phyloP scores from a whole-genome alignment of 495 filamentous ascomycete species.

The Aspergillus nanangensis region DNA sequence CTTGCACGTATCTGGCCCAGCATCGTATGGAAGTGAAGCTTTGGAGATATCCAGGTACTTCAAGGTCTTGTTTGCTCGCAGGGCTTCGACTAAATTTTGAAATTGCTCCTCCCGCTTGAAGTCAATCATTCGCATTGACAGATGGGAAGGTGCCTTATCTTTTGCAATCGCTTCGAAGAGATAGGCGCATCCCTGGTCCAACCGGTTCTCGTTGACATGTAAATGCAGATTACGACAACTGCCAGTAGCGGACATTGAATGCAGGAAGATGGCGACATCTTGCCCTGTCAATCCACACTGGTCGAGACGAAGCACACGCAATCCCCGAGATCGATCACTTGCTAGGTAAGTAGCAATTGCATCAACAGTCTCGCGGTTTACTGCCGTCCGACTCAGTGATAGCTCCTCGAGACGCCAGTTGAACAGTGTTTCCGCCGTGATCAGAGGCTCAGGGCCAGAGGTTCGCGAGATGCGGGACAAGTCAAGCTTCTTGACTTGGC shows the following conservation, averaged over 20 bases:
- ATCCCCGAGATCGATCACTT: slow-evolving; percentile 55
- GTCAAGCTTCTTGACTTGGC: slow-evolving; percentile 67
- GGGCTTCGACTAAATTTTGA: slow-evolving; percentile 63
- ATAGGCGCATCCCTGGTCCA: slow-evolving; percentile 66
- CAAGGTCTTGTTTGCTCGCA: slow-evolving; percentile 70
- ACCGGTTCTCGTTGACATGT: slow-evolving; percentile 73
- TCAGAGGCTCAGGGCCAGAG: slow-evolving; percentile 57
- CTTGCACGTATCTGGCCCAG: slow-evolving; percentile 67
- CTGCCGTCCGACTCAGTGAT: slow-evolving; percentile 57
- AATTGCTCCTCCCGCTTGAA: slow-evolving; percentile 76
- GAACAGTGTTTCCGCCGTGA: slow-evolving; percentile 61
- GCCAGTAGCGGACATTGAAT: slow-evolving; percentile 58
- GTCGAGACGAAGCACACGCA: slow-evolving; percentile 68
- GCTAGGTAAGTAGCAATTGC: slow-evolving; percentile 62
- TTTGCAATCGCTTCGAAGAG: slow-evolving; percentile 65
- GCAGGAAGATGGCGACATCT: slow-evolving; percentile 73
- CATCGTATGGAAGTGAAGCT: slow-evolving; percentile 76
- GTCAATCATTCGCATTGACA: slow-evolving; percentile 84
- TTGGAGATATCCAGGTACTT: slow-evolving; percentile 82
- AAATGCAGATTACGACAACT: slow-evolving; percentile 66
- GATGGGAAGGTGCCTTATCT: slow-evolving; percentile 60
- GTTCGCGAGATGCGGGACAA: slow-evolving; percentile 63
- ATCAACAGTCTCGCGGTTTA: slow-evolving; percentile 52
- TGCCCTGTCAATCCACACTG: slow-evolving; percentile 76
- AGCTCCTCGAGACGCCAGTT: slow-evolving; percentile 76